Conservation (phyloP, 768 basidiomycete species). For the Leccinum incarnatum region DNA sequence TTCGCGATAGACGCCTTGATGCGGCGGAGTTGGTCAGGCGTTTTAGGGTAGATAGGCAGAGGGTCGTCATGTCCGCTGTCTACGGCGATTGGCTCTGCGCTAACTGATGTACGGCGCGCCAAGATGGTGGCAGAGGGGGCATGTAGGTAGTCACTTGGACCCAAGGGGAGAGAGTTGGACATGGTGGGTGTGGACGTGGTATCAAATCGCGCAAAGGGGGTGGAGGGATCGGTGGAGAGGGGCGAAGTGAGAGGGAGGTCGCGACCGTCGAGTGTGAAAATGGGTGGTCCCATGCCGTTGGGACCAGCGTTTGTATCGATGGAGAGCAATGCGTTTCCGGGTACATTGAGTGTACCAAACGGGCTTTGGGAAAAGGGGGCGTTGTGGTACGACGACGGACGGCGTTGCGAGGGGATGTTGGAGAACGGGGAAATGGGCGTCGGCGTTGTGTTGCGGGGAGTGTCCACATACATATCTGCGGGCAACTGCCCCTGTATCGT, state of each 20-base stretch:
- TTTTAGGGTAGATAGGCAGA: constrained; percentile 76
- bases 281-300: constrained; percentile 43
- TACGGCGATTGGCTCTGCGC: constrained; percentile 93
- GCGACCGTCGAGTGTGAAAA: constrained; percentile 57
- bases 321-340: constrained; percentile 73
- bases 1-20: constrained; percentile 85
- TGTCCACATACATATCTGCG: constrained; percentile 57
- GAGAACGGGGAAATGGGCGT: constrained; percentile 57
- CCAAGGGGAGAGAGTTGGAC: constrained; percentile 37
- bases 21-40: constrained; percentile 77
- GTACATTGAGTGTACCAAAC: constrained; percentile 77
- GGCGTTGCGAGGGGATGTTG: constrained; percentile 43
- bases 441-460: constrained; percentile 32
- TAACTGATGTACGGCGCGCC: constrained; percentile 90
- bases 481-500: constrained; percentile 52
- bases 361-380: constrained; percentile 57
- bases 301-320: constrained; percentile 37
- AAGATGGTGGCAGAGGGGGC: constrained; percentile 75
- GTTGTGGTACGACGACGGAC: constrained; percentile 51
- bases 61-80: constrained; percentile 62
- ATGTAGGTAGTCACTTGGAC: constrained; percentile 65
- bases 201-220: constrained; percentile 54
- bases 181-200: constrained; percentile 43
- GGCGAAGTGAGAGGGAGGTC: constrained; percentile 63
- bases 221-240: constrained; percentile 42